Evolutionary conservation across 139 green algal species (phyloP).

Genomic region (Ulvella scutata): DNA sequence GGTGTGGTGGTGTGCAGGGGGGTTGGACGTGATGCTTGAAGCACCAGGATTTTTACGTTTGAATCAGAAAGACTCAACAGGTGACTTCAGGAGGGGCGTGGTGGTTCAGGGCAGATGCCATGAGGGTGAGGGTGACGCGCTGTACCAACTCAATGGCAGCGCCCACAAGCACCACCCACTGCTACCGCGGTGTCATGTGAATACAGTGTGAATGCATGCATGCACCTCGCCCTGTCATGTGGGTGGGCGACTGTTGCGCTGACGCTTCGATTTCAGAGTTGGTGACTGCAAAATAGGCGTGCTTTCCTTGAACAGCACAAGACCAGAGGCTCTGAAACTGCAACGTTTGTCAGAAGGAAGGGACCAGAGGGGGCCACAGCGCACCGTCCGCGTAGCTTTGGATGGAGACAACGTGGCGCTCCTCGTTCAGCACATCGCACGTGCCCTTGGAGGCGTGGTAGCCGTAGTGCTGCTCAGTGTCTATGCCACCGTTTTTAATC

Average conservation of each 20-base stretch:
- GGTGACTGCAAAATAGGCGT: background rate
- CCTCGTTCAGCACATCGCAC: slow-evolving; percentile 36
- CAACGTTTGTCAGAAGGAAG: slow-evolving; percentile 38
- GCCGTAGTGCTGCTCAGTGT: slow-evolving; percentile 75
- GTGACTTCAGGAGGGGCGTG: too few species aligned
- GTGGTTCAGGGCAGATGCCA: too few species aligned
- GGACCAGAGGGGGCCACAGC: too few species aligned
- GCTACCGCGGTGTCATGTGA: too few species aligned
- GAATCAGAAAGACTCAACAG: background rate
- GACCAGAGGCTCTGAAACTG: slow-evolving; percentile 69
- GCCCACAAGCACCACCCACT: too few species aligned
- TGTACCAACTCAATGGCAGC: too few species aligned
- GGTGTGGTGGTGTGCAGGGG: too few species aligned
- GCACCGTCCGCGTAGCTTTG: slow-evolving; percentile 70
- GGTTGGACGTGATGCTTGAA: too few species aligned
- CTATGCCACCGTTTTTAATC: slow-evolving; percentile 64
- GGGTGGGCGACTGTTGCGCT: background rate
- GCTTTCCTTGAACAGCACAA: slow-evolving; percentile 1
- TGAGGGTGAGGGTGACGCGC: too few species aligned
- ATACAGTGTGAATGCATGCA: background rate
- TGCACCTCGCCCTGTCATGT: too few species aligned
- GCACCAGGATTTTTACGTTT: too few species aligned
- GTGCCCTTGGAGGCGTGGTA: slow-evolving; percentile 30
- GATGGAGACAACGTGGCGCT: slow-evolving; percentile 48
- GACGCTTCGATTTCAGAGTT: background rate